phyloP scores from a whole-genome alignment of 108 stramenopile species.

The Pseudonitzschia multistriata region DNA sequence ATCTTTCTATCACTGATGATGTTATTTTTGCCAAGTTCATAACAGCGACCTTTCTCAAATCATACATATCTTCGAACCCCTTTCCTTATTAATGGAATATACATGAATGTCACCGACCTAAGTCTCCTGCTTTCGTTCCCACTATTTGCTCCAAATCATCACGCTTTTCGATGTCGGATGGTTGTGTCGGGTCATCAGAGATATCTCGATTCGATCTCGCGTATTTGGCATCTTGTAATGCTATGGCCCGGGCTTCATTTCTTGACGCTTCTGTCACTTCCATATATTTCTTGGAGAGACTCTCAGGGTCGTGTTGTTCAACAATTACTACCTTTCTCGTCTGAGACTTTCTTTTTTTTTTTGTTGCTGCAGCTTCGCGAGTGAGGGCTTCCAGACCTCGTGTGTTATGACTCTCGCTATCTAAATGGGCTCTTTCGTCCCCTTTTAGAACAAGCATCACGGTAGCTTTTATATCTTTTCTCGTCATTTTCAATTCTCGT shows the following conservation, averaged over 20 bases:
- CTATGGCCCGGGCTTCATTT: not conserved
- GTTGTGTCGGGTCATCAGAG: not conserved
- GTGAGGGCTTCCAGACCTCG: constrained; percentile 22
- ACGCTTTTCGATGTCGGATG: too few relatives aligned
- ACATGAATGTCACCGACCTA: too few relatives aligned
- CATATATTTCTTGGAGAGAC: constrained; percentile 20
- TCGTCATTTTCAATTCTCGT: constrained; percentile 10
- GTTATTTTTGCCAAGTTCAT: too few relatives aligned
- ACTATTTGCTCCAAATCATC: too few relatives aligned
- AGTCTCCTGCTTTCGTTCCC: too few relatives aligned
- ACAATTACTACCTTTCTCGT: constrained; percentile 19
- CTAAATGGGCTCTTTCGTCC: not conserved
- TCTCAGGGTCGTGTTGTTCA: constrained; percentile 19
- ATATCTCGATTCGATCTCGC: not conserved
- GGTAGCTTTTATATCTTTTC: not conserved
- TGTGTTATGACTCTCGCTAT: not conserved
- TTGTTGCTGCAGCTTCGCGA: constrained; percentile 14
- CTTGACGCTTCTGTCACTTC: constrained; percentile 6
- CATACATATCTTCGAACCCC: too few relatives aligned
- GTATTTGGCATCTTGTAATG: not conserved
- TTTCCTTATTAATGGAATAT: too few relatives aligned
- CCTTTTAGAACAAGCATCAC: constrained; percentile 4
- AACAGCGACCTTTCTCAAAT: too few relatives aligned
- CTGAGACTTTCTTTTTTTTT: not conserved
- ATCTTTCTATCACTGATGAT: too few relatives aligned